Conservation (phyloP, 306 rosid genomes). For the Lathyrus aphaca region DNA sequence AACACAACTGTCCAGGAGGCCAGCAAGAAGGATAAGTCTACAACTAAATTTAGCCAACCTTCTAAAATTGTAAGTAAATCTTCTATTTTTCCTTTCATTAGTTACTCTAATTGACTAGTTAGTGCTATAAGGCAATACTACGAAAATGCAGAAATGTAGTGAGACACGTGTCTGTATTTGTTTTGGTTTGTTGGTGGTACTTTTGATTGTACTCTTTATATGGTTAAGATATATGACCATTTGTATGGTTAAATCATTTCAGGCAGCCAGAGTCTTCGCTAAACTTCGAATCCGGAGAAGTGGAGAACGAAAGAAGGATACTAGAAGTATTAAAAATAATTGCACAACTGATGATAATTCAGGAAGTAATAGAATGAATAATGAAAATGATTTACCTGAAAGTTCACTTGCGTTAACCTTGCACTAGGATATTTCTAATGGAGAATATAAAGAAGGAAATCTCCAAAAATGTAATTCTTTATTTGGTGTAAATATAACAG, state of each 20-base stretch:
- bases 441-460: constrained; percentile 39
- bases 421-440: constrained; percentile 29
- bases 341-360: constrained; percentile 38
- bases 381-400: constrained; percentile 36
- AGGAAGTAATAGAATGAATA: constrained; percentile 37
- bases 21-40: constrained; percentile 42
- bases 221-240: background rate
- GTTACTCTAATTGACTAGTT: constrained; percentile 24
- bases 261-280: constrained; percentile 66
- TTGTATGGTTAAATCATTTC: constrained; percentile 41
- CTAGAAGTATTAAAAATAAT: constrained; percentile 38
- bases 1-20: constrained; percentile 11
- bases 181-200: constrained; percentile 23
- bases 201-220: too few relatives aligned
- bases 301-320: constrained; percentile 45
- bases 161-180: constrained; percentile 18
- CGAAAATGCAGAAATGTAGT: constrained; percentile 16
- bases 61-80: constrained; percentile 46
- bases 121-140: background rate
- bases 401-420: constrained; percentile 37
- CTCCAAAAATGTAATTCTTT: constrained; percentile 23
- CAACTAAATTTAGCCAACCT: constrained; percentile 37
- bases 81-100: constrained; percentile 13
- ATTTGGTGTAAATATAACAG: constrained; percentile 28
- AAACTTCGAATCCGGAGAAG: constrained; percentile 51